These are phyloP conservation scores for Gilbertella persicaria DNA, from an alignment of 371 early-diverging fungal genomes.

Conservation along the genomic window DNA sequence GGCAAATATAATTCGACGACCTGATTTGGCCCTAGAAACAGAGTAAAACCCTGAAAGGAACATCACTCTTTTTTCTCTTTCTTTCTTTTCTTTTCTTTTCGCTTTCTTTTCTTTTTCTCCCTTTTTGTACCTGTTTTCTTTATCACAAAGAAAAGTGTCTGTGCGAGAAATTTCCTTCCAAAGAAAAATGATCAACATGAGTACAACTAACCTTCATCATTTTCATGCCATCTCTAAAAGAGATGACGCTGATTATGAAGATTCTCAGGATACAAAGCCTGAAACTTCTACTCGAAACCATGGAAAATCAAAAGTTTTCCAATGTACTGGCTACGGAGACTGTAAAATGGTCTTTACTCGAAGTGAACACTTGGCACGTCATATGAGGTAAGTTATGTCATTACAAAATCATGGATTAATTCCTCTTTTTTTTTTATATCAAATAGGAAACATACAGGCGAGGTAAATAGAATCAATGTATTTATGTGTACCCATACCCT, in stretches of 20 bases:
- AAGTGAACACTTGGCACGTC: slow-evolving; percentile 53
- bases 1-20: slow-evolving; percentile 29
- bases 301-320: slow-evolving; percentile 32
- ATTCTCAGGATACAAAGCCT: slow-evolving; percentile 13
- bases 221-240: neutral
- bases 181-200: slow-evolving; percentile 10
- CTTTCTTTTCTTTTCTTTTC: slow-evolving; percentile 4
- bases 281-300: slow-evolving; percentile 2
- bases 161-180: neutral
- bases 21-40: slow-evolving; percentile 20
- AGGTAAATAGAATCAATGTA: slow-evolving; percentile 23
- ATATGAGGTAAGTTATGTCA: slow-evolving; percentile 20
- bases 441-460: slow-evolving; percentile 57
- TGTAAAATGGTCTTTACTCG: slow-evolving; percentile 59
- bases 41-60: slow-evolving; percentile 20
- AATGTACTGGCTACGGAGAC: slow-evolving; percentile 54
- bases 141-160: neutral
- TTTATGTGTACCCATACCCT: too few relatives aligned
- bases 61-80: slow-evolving; percentile 3
- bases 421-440: neutral
- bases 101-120: neutral
- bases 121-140: neutral
- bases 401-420: neutral
- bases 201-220: slow-evolving; percentile 4
- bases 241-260: slow-evolving; percentile 13